These are phyloP conservation scores for Anaeromyces robustus DNA, from an alignment of 192 early-diverging fungal species.

Conservation along the genomic window DNA sequence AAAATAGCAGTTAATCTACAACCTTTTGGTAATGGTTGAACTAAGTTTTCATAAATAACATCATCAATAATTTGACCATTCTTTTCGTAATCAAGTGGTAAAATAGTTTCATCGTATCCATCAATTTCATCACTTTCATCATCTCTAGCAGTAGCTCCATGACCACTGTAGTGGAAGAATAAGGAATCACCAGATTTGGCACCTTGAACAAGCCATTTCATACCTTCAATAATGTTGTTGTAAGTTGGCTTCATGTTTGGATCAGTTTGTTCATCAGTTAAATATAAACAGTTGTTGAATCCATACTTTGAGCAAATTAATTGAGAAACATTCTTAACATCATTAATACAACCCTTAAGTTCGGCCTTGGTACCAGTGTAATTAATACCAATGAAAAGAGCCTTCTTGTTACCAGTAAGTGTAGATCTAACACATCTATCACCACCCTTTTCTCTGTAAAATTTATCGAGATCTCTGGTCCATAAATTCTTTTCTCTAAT, in stretches of 20 bases:
- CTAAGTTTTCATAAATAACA: slow-evolving; percentile 14
- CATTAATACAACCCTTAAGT: slow-evolving; percentile 29
- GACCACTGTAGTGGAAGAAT: slow-evolving; percentile 9
- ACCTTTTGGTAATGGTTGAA: slow-evolving; percentile 28
- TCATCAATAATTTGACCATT: slow-evolving; percentile 37
- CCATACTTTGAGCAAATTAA: neutral
- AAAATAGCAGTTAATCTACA: slow-evolving; percentile 64
- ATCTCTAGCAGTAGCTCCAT: slow-evolving; percentile 25
- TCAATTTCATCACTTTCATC: slow-evolving; percentile 16
- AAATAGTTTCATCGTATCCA: slow-evolving; percentile 56
- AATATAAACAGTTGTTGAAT: neutral
- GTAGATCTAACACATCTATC: neutral
- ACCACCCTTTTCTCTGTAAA: neutral
- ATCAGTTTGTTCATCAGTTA: slow-evolving; percentile 24
- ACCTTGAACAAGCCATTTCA: slow-evolving; percentile 34
- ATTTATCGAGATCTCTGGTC: neutral
- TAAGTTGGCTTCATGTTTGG: slow-evolving; percentile 19
- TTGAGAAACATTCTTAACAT: slow-evolving; percentile 25
- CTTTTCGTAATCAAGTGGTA: slow-evolving; percentile 10
- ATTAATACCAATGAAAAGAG: slow-evolving; percentile 33
- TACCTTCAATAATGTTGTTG: slow-evolving; percentile 24
- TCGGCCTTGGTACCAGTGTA: slow-evolving; percentile 27
- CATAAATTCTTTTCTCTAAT: neutral
- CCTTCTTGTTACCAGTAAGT: slow-evolving; percentile 6
- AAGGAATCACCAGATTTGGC: slow-evolving; percentile 20